Conservation (phyloP, 495 filamentous ascomycete genomes). For the Filosporella fistucella region DNA sequence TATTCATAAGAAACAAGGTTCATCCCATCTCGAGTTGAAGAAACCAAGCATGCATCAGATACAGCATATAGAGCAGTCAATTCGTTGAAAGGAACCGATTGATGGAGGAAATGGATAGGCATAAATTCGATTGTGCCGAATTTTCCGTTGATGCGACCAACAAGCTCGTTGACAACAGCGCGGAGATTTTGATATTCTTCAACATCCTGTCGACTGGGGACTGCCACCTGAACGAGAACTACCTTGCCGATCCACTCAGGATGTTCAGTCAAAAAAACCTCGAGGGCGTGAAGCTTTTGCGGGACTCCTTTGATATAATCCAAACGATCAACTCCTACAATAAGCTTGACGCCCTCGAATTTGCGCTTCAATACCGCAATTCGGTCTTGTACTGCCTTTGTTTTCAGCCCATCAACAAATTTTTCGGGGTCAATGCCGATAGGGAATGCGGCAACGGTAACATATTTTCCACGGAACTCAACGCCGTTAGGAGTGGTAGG, state of each 20-base stretch:
- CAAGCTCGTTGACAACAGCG: slow-evolving; percentile 82
- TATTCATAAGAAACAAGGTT: slow-evolving; percentile 97
- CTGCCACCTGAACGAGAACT: slow-evolving; percentile 87
- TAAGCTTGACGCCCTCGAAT: slow-evolving; percentile 83
- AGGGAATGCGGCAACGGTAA: slow-evolving; percentile 78
- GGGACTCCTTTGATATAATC: slow-evolving; percentile 98
- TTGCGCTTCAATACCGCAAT: slow-evolving; percentile 72
- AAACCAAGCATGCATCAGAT: slow-evolving; percentile 84
- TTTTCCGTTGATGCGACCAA: slow-evolving; percentile 87
- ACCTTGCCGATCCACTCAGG: slow-evolving; percentile 91
- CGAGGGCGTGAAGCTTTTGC: slow-evolving; percentile 87
- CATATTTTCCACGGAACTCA: slow-evolving; percentile 66
- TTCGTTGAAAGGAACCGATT: slow-evolving; percentile 83
- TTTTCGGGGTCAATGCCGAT: slow-evolving; percentile 97
- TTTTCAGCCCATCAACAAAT: slow-evolving; percentile 82
- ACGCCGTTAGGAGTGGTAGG: slow-evolving; percentile 81
- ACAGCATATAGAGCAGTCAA: slow-evolving; percentile 89
- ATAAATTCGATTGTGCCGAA: slow-evolving; percentile 93
- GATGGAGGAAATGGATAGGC: slow-evolving; percentile 92
- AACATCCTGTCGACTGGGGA: slow-evolving; percentile 87
- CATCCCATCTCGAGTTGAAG: slow-evolving; percentile 94
- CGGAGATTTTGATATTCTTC: slow-evolving; percentile 94
- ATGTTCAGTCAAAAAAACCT: slow-evolving; percentile 85
- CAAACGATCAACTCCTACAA: slow-evolving; percentile 88
- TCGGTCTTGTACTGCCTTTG: slow-evolving; percentile 70